Evolutionary conservation across 2,329 filamentous ascomycete genomes (phyloP).

Genomic region (Stylonectria norvegica): DNA sequence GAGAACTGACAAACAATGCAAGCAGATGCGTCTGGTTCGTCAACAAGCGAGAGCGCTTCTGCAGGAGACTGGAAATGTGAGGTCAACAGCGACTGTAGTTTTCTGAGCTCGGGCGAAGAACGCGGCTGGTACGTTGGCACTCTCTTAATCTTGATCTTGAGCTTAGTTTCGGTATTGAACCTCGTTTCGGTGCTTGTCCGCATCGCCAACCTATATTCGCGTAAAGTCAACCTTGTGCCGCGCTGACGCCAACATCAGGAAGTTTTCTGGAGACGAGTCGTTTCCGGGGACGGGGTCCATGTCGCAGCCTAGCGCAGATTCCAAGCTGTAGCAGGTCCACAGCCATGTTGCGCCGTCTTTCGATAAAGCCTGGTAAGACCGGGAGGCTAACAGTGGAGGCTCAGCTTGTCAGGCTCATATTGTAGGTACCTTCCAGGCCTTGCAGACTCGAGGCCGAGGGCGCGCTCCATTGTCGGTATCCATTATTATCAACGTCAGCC

Average conservation of each 20-base stretch:
- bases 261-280: constrained; percentile 55
- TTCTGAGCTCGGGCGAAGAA: constrained; percentile 76
- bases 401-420: background rate
- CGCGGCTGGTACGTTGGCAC: constrained; percentile 70
- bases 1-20: constrained; percentile 15
- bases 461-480: constrained; percentile 8
- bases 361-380: too few species aligned
- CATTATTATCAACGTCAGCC: too few species aligned
- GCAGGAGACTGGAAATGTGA: constrained; percentile 77
- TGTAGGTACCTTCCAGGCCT: constrained; percentile 2
- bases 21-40: constrained; percentile 9
- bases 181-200: constrained; percentile 9
- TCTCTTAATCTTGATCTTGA: too few species aligned
- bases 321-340: too few species aligned
- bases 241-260: constrained; percentile 29
- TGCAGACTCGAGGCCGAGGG: constrained; percentile 1
- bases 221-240: constrained; percentile 8
- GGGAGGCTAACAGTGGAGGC: background rate
- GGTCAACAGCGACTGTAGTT: constrained; percentile 80
- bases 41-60: constrained; percentile 8
- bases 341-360: too few species aligned
- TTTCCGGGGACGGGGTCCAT: constrained; percentile 43
- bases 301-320: constrained; percentile 27
- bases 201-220: constrained; percentile 6
- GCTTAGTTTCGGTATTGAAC: too few species aligned